Conservation (phyloP, 1,284 basidiomycete species). For the Ganoderma multipileum region DNA sequence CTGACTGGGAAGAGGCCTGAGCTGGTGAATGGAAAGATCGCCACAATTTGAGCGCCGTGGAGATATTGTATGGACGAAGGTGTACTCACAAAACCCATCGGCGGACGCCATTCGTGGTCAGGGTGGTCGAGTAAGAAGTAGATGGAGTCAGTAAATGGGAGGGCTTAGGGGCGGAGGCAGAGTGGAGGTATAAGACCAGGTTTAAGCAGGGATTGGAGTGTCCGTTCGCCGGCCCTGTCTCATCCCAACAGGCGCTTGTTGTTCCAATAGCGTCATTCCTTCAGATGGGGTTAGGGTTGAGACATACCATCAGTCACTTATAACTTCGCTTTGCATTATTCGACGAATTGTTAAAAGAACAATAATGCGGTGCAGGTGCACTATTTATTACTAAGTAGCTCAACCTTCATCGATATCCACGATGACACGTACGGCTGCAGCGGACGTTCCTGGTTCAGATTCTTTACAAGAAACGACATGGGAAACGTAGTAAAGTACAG, state of each 20-base stretch:
- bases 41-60: slow-evolving; percentile 1
- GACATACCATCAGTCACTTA: too few species aligned
- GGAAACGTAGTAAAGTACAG: too few species aligned
- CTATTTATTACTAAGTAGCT: too few species aligned
- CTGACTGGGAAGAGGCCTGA: slow-evolving; percentile 15
- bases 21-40: not conserved
- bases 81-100: not conserved
- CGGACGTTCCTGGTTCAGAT: too few species aligned
- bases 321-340: too few species aligned
- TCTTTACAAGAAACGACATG: too few species aligned
- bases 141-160: not conserved
- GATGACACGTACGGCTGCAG: too few species aligned
- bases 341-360: too few species aligned
- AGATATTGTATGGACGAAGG: not conserved
- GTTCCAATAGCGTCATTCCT: not conserved
- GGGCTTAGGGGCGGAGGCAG: not conserved
- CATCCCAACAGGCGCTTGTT: not conserved
- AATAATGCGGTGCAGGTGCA: too few species aligned
- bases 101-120: not conserved
- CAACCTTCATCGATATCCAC: too few species aligned
- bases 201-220: not conserved
- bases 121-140: too few species aligned
- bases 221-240: not conserved
- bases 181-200: not conserved
- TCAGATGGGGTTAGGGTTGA: not conserved